A percentile compares a stretch with the other conserved stretches of the same genome.
phyloP scores from a whole-genome alignment of 116 monocot genomes.

The Posidonia oceanica region DNA sequence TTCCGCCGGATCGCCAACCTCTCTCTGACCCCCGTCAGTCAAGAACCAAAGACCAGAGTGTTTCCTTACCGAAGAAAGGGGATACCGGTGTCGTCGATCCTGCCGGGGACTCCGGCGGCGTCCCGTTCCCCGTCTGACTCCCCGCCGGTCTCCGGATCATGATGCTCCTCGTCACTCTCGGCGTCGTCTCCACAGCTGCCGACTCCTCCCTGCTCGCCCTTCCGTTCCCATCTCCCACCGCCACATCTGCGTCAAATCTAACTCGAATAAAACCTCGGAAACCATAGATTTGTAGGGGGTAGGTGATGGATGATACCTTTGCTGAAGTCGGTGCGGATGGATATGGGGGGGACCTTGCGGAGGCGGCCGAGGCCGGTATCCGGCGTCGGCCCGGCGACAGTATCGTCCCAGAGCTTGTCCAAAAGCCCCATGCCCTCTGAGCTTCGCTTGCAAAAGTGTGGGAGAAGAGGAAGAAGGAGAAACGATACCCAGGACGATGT shows the following conservation, averaged over 20 bases:
- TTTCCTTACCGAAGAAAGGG: slow-evolving; percentile 49
- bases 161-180: slow-evolving; percentile 60
- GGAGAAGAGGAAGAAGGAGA: not conserved
- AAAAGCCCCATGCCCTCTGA: slow-evolving; percentile 49
- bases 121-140: slow-evolving; percentile 27
- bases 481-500: not conserved
- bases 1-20: not conserved
- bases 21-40: slow-evolving; percentile 8
- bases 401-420: slow-evolving; percentile 87
- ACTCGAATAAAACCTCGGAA: not conserved
- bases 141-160: slow-evolving; percentile 63
- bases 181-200: slow-evolving; percentile 14
- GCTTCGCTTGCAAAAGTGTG: not conserved
- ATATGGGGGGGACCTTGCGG: slow-evolving; percentile 42
- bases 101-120: slow-evolving; percentile 45
- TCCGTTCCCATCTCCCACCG: slow-evolving; percentile 6
- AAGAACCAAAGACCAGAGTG: slow-evolving; percentile 9
- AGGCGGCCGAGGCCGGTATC: slow-evolving; percentile 71
- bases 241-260: slow-evolving; percentile 7
- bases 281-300: not conserved
- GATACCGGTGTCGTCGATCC: slow-evolving; percentile 40
- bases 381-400: slow-evolving; percentile 66
- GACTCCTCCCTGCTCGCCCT: slow-evolving; percentile 1
- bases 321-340: slow-evolving; percentile 18
- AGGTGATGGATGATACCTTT: slow-evolving; percentile 27